Conservation (phyloP, 2,329 filamentous ascomycete species). For the Nothophoma quercina region DNA sequence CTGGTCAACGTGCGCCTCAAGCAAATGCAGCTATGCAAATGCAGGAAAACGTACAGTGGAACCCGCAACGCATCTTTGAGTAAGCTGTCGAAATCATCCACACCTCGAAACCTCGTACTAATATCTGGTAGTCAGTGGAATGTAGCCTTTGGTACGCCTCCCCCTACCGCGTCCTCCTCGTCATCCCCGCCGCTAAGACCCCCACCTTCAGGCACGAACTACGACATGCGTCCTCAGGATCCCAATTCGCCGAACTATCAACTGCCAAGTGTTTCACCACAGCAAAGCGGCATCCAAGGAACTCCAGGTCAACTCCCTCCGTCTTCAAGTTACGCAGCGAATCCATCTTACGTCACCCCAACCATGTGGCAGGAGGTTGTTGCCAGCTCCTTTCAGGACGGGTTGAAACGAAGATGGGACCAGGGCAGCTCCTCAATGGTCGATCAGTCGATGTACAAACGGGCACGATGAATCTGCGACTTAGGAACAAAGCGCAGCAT, state of each 20-base stretch:
- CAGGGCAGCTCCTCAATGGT: conserved; percentile 46
- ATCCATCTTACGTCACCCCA: conserved; percentile 54
- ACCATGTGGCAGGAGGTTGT: conserved; percentile 62
- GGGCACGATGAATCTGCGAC: conserved; percentile 39
- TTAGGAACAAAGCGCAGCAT: background rate
- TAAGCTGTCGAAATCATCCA: conserved; percentile 60
- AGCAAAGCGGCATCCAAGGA: conserved; percentile 40
- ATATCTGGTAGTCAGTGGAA: conserved; percentile 80
- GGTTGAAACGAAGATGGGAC: conserved; percentile 57
- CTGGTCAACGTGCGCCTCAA: conserved; percentile 60
- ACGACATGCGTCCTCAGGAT: conserved; percentile 49
- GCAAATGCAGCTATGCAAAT: conserved; percentile 64
- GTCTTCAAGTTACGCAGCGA: conserved; percentile 44
- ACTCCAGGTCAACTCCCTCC: conserved; percentile 42
- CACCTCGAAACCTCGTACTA: conserved; percentile 13
- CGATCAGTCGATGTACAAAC: conserved; percentile 50
- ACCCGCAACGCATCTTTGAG: conserved; percentile 89
- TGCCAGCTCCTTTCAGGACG: conserved; percentile 50
- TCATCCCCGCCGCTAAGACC: conserved; percentile 56
- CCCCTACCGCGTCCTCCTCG: conserved; percentile 52
- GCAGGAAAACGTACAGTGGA: conserved; percentile 75
- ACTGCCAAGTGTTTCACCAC: conserved; percentile 46
- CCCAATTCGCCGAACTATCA: conserved; percentile 43
- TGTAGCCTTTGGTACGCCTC: conserved; percentile 81
- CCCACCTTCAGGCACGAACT: conserved; percentile 49